Evolutionary conservation across 495 filamentous ascomycete species (phyloP).

Genomic region (Tuber calosporum): DNA sequence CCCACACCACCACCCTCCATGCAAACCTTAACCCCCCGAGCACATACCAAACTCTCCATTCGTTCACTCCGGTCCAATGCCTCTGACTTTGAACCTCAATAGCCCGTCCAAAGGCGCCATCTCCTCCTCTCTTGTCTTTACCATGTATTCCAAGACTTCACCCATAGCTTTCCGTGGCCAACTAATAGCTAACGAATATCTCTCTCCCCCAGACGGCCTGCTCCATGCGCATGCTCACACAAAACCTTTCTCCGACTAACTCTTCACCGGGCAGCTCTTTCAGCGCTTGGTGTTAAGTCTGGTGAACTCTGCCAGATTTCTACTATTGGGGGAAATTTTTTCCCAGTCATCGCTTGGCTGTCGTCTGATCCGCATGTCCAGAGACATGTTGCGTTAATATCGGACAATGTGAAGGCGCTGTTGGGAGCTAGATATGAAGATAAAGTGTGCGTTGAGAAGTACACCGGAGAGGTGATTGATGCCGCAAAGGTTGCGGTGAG

Average conservation of each 20-base stretch:
- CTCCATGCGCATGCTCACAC: slow-evolving; percentile 26
- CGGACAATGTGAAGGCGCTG: slow-evolving; percentile 26
- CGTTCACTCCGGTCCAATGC: neutral
- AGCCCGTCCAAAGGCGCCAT: neutral
- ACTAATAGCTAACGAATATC: neutral
- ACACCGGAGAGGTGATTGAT: slow-evolving; percentile 36
- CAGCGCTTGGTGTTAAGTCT: slow-evolving; percentile 26
- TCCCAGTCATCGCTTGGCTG: slow-evolving; percentile 33
- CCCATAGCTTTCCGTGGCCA: neutral
- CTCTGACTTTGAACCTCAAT: neutral
- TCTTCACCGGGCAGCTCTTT: slow-evolving; percentile 27
- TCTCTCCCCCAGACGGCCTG: slow-evolving; percentile 21
- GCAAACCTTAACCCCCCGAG: neutral
- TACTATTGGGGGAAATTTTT: slow-evolving; percentile 6
- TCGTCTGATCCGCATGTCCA: slow-evolving; percentile 38
- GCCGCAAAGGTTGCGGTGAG: slow-evolving; percentile 48
- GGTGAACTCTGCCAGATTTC: slow-evolving; percentile 32
- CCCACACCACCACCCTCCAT: neutral
- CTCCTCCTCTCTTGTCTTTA: neutral
- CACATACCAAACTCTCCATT: neutral
- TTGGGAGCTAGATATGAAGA: slow-evolving; percentile 35
- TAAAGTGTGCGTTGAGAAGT: slow-evolving; percentile 33
- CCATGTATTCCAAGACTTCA: slow-evolving; percentile 2
- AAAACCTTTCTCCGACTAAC: slow-evolving; percentile 40
- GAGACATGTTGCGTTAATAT: slow-evolving; percentile 31